Evolutionary conservation across 2,329 filamentous ascomycete genomes (phyloP), one percentile per base, ranked within the genome.

Genomic region (Aspergillus uvarum): DNA sequence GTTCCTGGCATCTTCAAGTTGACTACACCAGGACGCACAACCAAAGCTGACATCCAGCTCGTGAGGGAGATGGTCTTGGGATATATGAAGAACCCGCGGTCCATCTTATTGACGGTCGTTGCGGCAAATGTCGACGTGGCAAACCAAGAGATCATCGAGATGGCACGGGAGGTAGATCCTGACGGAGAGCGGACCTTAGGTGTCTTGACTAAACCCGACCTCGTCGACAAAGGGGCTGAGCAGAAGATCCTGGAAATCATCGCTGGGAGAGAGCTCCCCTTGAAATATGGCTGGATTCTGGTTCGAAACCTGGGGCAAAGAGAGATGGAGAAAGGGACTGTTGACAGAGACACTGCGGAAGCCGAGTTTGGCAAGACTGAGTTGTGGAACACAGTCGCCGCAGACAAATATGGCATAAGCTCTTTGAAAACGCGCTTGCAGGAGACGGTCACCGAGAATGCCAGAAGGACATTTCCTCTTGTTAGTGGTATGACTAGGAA

Each of bases 151-250:
- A 81, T 83, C 42, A 67, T 82, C 1, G 68, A 76, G 26, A 65
- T 78, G 47, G 78, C 80, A 0, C 67, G 70, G 21, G 65, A 74
- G 11, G 61, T 66, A 24, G 79, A 82, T 62, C 63, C 60, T 0
- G 59, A 64, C 4, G 77, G 79, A 0, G 61, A 67, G 32, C 68
- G 80, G 47, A 82, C 79, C 0, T 56, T 82, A 0, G 78, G 78
- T 0, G 72, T 83, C 3, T 74, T 88, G 0, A 89, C 86, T 0
- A 89, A 88, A 63, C 82, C 85, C 0, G 87, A 89, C 59, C 72
- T 87, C 0, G 80, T 82, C 7, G 71, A 76, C 47, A 60, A 65
- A 29, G 74, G 74, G 0, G 67, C 70, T 0, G 72, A 75, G 47
- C 16, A 59, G 1, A 64, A 59, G 10, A 65, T 76, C 0, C 56